phyloP scores from a whole-genome alignment of 2,329 filamentous ascomycete genomes.

The Lecanicillium sp. region DNA sequence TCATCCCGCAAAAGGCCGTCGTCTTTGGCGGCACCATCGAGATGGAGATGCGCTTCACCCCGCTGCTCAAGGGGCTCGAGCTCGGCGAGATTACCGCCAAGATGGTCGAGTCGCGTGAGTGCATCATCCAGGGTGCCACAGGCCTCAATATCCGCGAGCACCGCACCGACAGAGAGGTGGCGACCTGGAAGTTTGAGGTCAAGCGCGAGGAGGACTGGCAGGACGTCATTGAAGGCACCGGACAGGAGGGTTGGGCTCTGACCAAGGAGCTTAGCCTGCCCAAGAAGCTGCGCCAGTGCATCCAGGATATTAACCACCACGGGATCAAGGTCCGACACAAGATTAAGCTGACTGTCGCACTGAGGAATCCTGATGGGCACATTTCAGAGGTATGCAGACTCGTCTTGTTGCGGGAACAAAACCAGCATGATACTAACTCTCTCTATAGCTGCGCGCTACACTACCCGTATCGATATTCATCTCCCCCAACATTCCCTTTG shows the following conservation, averaged over 20 bases:
- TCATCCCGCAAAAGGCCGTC: conserved; percentile 87
- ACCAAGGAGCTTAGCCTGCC: conserved; percentile 63
- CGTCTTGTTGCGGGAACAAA: not conserved
- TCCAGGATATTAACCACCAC: conserved; percentile 83
- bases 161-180: conserved; percentile 57
- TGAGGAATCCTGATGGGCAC: conserved; percentile 93
- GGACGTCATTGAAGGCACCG: conserved; percentile 59
- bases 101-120: conserved; percentile 71
- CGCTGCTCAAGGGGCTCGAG: conserved; percentile 78
- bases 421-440: conserved; percentile 8
- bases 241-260: conserved; percentile 57
- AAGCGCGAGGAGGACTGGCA: conserved; percentile 57
- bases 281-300: conserved; percentile 70
- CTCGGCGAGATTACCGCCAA: conserved; percentile 77
- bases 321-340: conserved; percentile 92
- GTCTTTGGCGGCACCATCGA: conserved; percentile 85
- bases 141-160: conserved; percentile 45
- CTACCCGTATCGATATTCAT: conserved; percentile 91
- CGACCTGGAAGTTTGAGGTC: conserved; percentile 49
- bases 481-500: conserved; percentile 83
- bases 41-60: conserved; percentile 80
- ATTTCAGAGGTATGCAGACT: conserved; percentile 64
- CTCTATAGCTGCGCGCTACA: conserved; percentile 68
- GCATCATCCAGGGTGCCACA: conserved; percentile 41
- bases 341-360: conserved; percentile 80